These are phyloP conservation scores for Suhomyces sp. DNA, from an alignment of 805 yeast genomes.

Conservation along the genomic window DNA sequence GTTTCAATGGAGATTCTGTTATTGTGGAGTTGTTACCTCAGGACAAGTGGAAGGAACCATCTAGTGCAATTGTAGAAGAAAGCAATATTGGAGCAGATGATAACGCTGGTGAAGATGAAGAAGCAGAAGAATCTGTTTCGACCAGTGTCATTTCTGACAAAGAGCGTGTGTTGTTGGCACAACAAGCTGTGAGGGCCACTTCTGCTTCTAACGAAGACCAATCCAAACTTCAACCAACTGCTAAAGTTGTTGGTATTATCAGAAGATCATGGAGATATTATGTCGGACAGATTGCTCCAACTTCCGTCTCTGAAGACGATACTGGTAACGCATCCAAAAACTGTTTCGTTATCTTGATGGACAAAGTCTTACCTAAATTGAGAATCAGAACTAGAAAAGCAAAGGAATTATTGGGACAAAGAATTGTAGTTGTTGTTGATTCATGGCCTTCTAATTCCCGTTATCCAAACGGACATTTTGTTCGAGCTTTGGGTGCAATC, in stretches of 20 bases:
- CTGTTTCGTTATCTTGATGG: slow-evolving; percentile 87
- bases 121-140: slow-evolving; percentile 8
- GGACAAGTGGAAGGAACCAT: slow-evolving; percentile 83
- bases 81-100: slow-evolving; percentile 59
- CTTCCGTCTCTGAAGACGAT: slow-evolving; percentile 58
- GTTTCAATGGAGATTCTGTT: slow-evolving; percentile 89
- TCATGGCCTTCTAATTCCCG: slow-evolving; percentile 85
- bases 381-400: slow-evolving; percentile 88
- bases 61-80: slow-evolving; percentile 76
- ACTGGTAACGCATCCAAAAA: slow-evolving; percentile 65
- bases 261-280: slow-evolving; percentile 95
- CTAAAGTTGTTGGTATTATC: slow-evolving; percentile 80
- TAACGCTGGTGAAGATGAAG: slow-evolving; percentile 53
- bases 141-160: slow-evolving; percentile 55
- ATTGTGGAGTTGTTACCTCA: slow-evolving; percentile 87
- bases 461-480: slow-evolving; percentile 93
- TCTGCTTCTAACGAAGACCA: slow-evolving; percentile 37
- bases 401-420: slow-evolving; percentile 74
- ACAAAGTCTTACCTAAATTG: slow-evolving; percentile 80
- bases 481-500: slow-evolving; percentile 81
- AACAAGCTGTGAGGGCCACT: slow-evolving; percentile 70
- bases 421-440: slow-evolving; percentile 90
- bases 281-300: slow-evolving; percentile 88
- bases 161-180: slow-evolving; percentile 70
- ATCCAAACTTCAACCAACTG: slow-evolving; percentile 80